phyloP scores from a whole-genome alignment of 352 stramenopile genomes.

The Nothophytophthora sp. region DNA sequence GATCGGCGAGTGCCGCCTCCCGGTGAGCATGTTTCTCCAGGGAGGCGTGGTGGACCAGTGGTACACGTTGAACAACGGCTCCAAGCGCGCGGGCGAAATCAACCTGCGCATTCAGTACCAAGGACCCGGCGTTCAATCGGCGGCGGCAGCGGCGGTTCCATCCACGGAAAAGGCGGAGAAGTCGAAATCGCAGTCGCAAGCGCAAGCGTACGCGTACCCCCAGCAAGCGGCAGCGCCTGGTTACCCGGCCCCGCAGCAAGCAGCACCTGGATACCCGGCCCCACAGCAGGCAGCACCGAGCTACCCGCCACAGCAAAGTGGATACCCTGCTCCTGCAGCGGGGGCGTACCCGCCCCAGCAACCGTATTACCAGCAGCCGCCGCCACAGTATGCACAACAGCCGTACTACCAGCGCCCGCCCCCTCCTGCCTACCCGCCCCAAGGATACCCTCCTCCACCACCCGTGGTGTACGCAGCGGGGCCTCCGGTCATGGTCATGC shows the following conservation, averaged over 20 bases:
- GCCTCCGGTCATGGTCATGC: slow-evolving; percentile 31
- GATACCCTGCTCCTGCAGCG: too few relatives aligned
- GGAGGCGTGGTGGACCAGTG: slow-evolving; percentile 77
- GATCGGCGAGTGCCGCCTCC: slow-evolving; percentile 74
- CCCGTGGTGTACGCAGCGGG: slow-evolving; percentile 37
- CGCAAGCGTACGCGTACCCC: slow-evolving; percentile 33
- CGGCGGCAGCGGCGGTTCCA: slow-evolving; percentile 5
- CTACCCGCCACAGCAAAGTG: too few relatives aligned
- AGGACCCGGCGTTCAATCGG: slow-evolving; percentile 23
- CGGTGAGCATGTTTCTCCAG: slow-evolving; percentile 72
- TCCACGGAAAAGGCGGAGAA: slow-evolving; percentile 24
- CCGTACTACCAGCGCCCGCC: slow-evolving; percentile 38
- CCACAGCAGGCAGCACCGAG: too few relatives aligned
- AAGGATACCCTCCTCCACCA: slow-evolving; percentile 28
- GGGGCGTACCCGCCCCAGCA: slow-evolving; percentile 28
- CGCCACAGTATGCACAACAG: slow-evolving; percentile 33
- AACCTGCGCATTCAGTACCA: slow-evolving; percentile 81
- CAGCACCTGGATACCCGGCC: too few relatives aligned
- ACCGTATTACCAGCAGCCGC: slow-evolving; percentile 40
- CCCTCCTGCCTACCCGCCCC: too few relatives aligned
- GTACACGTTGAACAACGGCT: slow-evolving; percentile 77
- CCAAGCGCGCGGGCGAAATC: slow-evolving; percentile 66
- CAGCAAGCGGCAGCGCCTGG: slow-evolving; percentile 22
- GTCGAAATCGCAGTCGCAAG: slow-evolving; percentile 11
- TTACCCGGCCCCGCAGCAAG: slow-evolving; percentile 23